Conservation (phyloP, 2,329 filamentous ascomycete genomes). For the Blastomyces silverae region DNA sequence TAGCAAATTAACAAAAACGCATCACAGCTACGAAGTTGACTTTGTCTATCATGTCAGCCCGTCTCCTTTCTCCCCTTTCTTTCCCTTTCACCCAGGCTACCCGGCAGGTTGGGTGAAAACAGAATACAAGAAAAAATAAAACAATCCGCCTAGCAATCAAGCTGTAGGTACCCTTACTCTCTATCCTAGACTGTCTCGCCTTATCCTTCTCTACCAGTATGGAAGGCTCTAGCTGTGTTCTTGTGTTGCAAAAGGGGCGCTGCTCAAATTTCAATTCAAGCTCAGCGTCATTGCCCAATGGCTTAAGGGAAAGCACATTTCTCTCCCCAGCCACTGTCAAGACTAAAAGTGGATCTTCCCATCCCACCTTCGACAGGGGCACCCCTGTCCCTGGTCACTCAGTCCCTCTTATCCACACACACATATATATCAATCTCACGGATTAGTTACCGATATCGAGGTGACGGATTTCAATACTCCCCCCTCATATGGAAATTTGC, state of each 20-base stretch:
- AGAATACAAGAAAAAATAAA: not conserved
- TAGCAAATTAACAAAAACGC: not conserved
- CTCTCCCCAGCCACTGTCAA: not conserved
- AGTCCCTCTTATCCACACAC: not conserved
- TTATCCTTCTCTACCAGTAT: not conserved
- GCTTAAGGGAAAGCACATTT: slow-evolving; percentile 1
- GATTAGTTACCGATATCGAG: not conserved
- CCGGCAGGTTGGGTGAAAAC: not conserved
- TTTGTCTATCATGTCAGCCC: not conserved
- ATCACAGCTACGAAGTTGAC: not conserved
- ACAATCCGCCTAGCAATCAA: not conserved
- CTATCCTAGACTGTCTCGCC: not conserved
- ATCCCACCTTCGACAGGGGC: not conserved
- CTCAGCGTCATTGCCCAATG: slow-evolving; percentile 5
- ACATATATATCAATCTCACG: not conserved
- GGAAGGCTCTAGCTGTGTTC: not conserved
- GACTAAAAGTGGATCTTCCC: not conserved
- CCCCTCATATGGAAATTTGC: not conserved
- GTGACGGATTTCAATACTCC: not conserved
- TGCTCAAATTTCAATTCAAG: slow-evolving; percentile 9
- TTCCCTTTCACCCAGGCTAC: not conserved
- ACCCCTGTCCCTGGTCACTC: not conserved
- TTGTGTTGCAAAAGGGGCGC: slow-evolving; percentile 4
- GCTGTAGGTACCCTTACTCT: not conserved
- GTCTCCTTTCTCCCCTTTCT: not conserved